These are phyloP conservation scores for Cairneyella variabilis DNA, from an alignment of 495 filamentous ascomycete species.

Conservation along the genomic window DNA sequence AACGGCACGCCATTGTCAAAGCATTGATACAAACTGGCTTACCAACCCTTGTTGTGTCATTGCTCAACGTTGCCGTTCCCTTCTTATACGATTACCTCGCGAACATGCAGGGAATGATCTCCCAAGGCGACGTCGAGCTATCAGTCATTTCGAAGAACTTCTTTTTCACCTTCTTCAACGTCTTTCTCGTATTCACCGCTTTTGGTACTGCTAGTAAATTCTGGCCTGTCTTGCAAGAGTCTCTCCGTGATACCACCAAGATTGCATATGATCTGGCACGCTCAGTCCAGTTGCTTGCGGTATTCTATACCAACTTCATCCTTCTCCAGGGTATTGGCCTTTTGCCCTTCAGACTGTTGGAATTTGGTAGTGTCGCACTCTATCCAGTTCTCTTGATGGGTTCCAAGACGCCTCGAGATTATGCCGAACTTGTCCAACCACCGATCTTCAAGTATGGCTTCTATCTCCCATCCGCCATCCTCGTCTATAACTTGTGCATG, in stretches of 20 bases:
- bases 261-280: constrained; percentile 72
- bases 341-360: constrained; percentile 86
- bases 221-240: constrained; percentile 64
- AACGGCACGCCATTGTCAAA: constrained; percentile 59
- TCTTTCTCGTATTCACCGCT: constrained; percentile 91
- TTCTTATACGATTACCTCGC: constrained; percentile 95
- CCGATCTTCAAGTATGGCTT: constrained; percentile 94
- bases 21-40: constrained; percentile 84
- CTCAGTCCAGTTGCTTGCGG: constrained; percentile 66
- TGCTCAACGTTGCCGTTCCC: constrained; percentile 85
- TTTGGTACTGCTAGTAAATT: constrained; percentile 79
- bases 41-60: constrained; percentile 76
- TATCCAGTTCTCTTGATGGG: constrained; percentile 76
- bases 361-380: constrained; percentile 80
- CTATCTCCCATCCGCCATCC: constrained; percentile 85
- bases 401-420: constrained; percentile 90
- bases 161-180: constrained; percentile 99
- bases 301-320: constrained; percentile 93
- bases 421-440: constrained; percentile 76
- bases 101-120: constrained; percentile 88
- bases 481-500: constrained; percentile 89
- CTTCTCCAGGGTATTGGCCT: constrained; percentile 89
- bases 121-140: constrained; percentile 89
- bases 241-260: constrained; percentile 70
- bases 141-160: constrained; percentile 98